phyloP scores from a whole-genome alignment of 2,329 filamentous ascomycete genomes.

The Monosporascus sp. region DNA sequence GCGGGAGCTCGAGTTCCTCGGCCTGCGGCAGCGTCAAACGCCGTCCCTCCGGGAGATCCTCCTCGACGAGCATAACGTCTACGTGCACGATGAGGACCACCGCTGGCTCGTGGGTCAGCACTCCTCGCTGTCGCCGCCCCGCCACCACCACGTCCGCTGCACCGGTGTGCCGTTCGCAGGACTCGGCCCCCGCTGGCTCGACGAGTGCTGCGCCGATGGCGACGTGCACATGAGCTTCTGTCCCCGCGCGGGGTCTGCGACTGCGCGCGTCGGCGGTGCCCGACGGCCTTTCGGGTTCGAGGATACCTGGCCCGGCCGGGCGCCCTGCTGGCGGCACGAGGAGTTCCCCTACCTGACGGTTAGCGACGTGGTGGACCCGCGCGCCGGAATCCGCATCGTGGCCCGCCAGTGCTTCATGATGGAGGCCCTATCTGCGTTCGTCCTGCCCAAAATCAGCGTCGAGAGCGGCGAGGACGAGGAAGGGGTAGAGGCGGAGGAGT shows the following conservation, averaged over 20 bases:
- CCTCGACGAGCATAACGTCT: conserved; percentile 46
- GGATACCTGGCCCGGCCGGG: conserved; percentile 24
- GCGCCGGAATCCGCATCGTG: conserved; percentile 39
- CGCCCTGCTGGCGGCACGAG: conserved; percentile 51
- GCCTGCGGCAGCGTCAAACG: conserved; percentile 45
- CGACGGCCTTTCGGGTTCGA: background rate
- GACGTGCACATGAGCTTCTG: conserved; percentile 39
- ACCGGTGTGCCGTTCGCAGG: conserved; percentile 50
- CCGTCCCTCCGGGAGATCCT: conserved; percentile 46
- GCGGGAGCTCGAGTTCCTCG: conserved; percentile 46
- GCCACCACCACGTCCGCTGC: conserved; percentile 39
- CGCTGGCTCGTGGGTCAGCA: conserved; percentile 43
- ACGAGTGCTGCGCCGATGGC: conserved; percentile 39
- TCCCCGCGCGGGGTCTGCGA: conserved; percentile 15
- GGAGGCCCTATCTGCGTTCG: conserved; percentile 39
- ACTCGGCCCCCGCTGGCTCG: conserved; percentile 44
- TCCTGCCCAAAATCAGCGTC: conserved; percentile 34
- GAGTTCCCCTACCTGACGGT: conserved; percentile 47
- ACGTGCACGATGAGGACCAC: conserved; percentile 53
- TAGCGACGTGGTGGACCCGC: conserved; percentile 37
- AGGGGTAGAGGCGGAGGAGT: conserved; percentile 18
- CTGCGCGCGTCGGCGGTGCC: too few relatives aligned
- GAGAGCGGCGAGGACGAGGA: conserved; percentile 23
- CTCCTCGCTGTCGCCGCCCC: conserved; percentile 32
- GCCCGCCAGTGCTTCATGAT: conserved; percentile 44